phyloP scores from a whole-genome alignment of 257 asterid species.

The Thymus quinquecostatus region DNA sequence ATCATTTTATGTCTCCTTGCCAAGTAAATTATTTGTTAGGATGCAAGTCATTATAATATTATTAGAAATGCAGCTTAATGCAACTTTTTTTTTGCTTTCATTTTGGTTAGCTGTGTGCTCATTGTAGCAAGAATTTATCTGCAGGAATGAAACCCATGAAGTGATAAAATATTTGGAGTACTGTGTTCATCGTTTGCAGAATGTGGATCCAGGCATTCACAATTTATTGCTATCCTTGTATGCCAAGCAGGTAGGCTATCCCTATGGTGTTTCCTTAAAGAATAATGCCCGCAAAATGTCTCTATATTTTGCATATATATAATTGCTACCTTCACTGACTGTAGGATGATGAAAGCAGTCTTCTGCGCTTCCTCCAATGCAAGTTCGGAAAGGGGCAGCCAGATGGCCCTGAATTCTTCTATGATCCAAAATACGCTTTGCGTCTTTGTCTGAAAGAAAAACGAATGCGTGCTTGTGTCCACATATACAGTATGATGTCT shows the following conservation, averaged over 20 bases:
- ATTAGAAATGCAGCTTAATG: constrained; percentile 24
- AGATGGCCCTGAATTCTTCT: constrained; percentile 82
- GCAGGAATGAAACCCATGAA: constrained; percentile 99
- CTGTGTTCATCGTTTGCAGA: constrained; percentile 92
- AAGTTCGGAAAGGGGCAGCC: constrained; percentile 86
- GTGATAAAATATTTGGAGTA: constrained; percentile 94
- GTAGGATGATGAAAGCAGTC: constrained; percentile 95
- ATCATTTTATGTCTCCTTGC: constrained; percentile 17
- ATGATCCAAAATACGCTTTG: constrained; percentile 97
- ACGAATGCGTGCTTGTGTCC: constrained; percentile 97
- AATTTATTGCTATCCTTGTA: constrained; percentile 87
- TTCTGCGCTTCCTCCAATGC: constrained; percentile 92
- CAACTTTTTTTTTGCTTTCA: constrained; percentile 20
- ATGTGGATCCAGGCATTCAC: constrained; percentile 96
- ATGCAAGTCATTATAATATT: constrained; percentile 13
- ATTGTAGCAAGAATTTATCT: constrained; percentile 24
- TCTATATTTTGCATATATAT: constrained; percentile 30
- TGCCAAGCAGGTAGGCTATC: constrained; percentile 75
- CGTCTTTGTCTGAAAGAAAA: constrained; percentile 91
- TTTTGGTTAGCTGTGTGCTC: constrained; percentile 17
- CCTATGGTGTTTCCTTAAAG: constrained; percentile 13
- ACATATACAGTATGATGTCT: constrained; percentile 97
- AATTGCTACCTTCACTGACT: constrained; percentile 31
- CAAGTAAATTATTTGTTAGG: constrained; percentile 9
- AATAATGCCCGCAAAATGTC: background rate